A percentile compares a stretch with the other conserved stretches of the same genome.
Conservation (phyloP, 2,329 filamentous ascomycete species). For the Colletotrichum liaoningense region DNA sequence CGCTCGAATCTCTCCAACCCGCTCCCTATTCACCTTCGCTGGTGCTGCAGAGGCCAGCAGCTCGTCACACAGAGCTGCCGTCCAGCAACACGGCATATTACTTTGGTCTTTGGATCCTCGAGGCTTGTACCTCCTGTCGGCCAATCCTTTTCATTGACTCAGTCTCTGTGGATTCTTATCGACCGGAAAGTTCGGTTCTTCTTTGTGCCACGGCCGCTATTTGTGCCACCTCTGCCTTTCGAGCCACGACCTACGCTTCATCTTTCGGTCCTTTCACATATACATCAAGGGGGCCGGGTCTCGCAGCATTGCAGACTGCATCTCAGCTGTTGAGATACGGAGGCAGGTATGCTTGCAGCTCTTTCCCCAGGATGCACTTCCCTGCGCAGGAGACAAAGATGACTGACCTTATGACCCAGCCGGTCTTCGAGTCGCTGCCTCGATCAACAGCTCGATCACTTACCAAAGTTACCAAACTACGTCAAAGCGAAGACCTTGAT, state of each 20-base stretch:
- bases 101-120: slow-evolving; percentile 5
- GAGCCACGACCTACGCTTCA: not conserved
- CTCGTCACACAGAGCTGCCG: slow-evolving; percentile 24
- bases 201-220: not conserved
- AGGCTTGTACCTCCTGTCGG: not conserved
- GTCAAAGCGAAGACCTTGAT: not conserved
- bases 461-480: not conserved
- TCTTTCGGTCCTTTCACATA: slow-evolving; percentile 3
- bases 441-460: not conserved
- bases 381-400: not conserved
- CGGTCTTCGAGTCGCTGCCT: not conserved
- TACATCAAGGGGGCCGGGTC: not conserved
- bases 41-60: slow-evolving; percentile 9
- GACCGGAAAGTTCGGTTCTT: not conserved
- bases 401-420: not conserved
- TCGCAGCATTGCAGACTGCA: not conserved
- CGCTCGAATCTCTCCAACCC: not conserved
- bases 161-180: not conserved
- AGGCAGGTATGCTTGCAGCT: slow-evolving; percentile 1
- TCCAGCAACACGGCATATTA: not conserved
- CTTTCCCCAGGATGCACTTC: not conserved
- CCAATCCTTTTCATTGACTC: not conserved
- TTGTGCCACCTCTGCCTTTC: slow-evolving; percentile 10
- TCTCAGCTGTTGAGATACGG: not conserved
- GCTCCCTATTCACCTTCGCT: not conserved